Conservation (phyloP, 2,329 filamentous ascomycete genomes). For the Aspergillus pseudoglaucus region DNA sequence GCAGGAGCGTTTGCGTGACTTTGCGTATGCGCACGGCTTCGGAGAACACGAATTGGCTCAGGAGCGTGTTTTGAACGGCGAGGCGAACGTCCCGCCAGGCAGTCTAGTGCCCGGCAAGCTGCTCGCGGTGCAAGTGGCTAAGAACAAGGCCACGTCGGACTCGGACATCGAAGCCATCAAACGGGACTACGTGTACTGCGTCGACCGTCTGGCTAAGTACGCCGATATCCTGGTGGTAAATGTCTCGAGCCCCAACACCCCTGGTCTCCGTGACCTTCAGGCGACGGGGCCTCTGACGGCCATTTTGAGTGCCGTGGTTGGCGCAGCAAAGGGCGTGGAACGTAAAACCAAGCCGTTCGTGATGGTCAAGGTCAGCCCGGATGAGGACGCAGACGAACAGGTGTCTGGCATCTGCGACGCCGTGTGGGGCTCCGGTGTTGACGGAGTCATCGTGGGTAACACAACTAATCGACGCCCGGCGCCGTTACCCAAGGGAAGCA, state of each 20-base stretch:
- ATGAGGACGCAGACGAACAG: constrained; percentile 81
- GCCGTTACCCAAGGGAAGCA: constrained; percentile 60
- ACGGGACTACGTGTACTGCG: constrained; percentile 80
- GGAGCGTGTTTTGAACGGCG: constrained; percentile 66
- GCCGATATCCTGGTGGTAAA: constrained; percentile 97
- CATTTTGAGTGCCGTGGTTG: constrained; percentile 75
- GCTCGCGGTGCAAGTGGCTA: constrained; percentile 86
- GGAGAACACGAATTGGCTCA: constrained; percentile 59
- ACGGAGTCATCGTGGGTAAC: constrained; percentile 95
- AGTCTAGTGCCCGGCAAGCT: constrained; percentile 68
- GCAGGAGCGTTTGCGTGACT: constrained; percentile 69
- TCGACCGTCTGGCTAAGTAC: constrained; percentile 73
- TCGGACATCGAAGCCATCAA: constrained; percentile 74
- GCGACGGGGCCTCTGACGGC: constrained; percentile 73
- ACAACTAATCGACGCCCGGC: constrained; percentile 79
- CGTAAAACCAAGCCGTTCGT: constrained; percentile 70
- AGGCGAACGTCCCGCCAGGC: constrained; percentile 72
- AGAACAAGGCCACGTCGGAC: constrained; percentile 91
- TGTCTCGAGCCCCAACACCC: constrained; percentile 93
- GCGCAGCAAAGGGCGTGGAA: constrained; percentile 62
- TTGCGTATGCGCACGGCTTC: constrained; percentile 64
- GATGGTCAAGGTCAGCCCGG: constrained; percentile 97
- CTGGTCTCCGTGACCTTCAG: constrained; percentile 81
- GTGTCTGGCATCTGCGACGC: constrained; percentile 84
- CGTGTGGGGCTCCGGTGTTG: constrained; percentile 75